A percentile compares a stretch with the other conserved stretches of the same genome.
Conservation (phyloP, 2,329 filamentous ascomycete species). For the Pseudogymnoascus pannorum region DNA sequence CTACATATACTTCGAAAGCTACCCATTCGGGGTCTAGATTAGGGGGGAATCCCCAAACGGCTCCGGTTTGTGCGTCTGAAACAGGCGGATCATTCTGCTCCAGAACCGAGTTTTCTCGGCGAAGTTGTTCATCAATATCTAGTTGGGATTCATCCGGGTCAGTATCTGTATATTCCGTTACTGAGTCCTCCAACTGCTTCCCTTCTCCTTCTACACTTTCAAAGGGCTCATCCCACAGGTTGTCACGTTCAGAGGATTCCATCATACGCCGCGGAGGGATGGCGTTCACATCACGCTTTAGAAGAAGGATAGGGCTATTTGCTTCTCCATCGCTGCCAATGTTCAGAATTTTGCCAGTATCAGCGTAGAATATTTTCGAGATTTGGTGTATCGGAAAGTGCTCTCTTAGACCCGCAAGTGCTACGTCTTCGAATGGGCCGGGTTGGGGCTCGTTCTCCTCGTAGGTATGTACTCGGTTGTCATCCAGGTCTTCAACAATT, state of each 20-base stretch:
- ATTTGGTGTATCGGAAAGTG: slow-evolving; percentile 64
- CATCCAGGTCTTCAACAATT: slow-evolving; percentile 63
- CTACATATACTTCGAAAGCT: slow-evolving; percentile 64
- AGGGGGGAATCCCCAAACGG: slow-evolving; percentile 48
- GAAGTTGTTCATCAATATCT: slow-evolving; percentile 26
- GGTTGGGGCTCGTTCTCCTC: slow-evolving; percentile 49
- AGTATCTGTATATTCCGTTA: slow-evolving; percentile 12
- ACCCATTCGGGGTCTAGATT: slow-evolving; percentile 68
- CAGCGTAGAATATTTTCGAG: slow-evolving; percentile 71
- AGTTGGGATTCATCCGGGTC: slow-evolving; percentile 28
- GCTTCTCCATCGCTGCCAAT: slow-evolving; percentile 59
- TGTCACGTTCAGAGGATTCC: slow-evolving; percentile 36
- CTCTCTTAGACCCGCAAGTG: slow-evolving; percentile 57
- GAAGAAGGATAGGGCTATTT: slow-evolving; percentile 59
- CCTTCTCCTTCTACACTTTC: slow-evolving; percentile 21
- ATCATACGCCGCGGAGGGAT: slow-evolving; percentile 60
- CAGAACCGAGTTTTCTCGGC: slow-evolving; percentile 25
- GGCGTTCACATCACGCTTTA: slow-evolving; percentile 62
- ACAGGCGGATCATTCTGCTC: slow-evolving; percentile 12
- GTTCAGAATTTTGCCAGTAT: slow-evolving; percentile 67
- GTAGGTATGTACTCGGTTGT: slow-evolving; percentile 59
- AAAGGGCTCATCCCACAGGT: slow-evolving; percentile 17
- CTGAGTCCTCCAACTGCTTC: slow-evolving; percentile 15
- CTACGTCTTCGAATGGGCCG: slow-evolving; percentile 52
- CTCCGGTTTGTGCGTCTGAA: slow-evolving; percentile 10